Evolutionary conservation across 306 rosid genomes (phyloP), one percentile per base, ranked within the genome.

Genomic region (Crotalaria pallida): DNA sequence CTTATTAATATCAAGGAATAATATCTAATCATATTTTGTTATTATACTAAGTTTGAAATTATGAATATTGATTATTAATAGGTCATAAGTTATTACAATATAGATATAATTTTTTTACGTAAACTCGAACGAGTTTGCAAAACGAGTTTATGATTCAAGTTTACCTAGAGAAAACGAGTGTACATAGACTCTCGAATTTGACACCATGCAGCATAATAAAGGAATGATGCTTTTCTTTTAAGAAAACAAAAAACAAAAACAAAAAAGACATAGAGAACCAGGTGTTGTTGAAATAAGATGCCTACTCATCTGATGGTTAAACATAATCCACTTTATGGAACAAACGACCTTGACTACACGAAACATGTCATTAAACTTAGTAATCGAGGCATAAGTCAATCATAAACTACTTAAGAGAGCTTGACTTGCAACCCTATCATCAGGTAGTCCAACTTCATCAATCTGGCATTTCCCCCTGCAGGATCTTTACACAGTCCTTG

Each of bases 401-500:
- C 33, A 72, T 48, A 65, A 80, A 70, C 81, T 65, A 71, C 24
- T 26, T 12, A 10, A 65, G 80, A 59, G 19, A 55, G 62, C 13
- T 52, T 51, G 82, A n/a, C n/a, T n/a, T n/a, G n/a, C n/a, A n/a
- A n/a, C n/a, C n/a, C n/a, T n/a, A n/a, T n/a, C 18, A 72, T 82
- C 76, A 77, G 55, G 77, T 71, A 77, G 57, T 67, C 69, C 83
- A 74, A 73, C 72, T 75, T 68, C n/a, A 56, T 70, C 82, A 78
- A 81, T 74, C 70, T n/a, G 49, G 59, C 53, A 23, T 44, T 44
- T 72, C 84, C 84, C 31, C 36, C 36, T 16, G 68, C 74, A 51
- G 50, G 52, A 4, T 66, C 86, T 56, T 50, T 51, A 29, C n/a
- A 15, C 6, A n/a, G n/a, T n/a, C n/a, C n/a, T 64, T 26, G 68